Evolutionary conservation across 257 asterid species (phyloP).

Genomic region (Misopates orontium): DNA sequence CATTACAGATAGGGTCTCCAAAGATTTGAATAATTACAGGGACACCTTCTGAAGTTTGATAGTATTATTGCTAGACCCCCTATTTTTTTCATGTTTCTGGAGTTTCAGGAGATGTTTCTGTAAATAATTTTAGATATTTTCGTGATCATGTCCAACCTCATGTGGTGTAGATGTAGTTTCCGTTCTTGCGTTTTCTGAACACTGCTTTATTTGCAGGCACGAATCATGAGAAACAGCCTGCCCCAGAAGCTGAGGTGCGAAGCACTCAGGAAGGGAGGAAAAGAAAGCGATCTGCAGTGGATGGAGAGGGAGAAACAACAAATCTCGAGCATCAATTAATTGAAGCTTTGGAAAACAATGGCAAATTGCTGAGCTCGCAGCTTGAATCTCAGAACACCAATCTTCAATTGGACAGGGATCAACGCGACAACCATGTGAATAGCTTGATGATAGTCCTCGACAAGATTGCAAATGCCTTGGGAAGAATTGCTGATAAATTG

Average conservation of each 20-base stretch:
- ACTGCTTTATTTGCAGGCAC: conserved; percentile 45
- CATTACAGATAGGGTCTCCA: too few species aligned
- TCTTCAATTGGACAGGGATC: conserved; percentile 68
- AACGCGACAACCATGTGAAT: conserved; percentile 60
- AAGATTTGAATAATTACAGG: too few species aligned
- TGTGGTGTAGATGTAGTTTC: too few species aligned
- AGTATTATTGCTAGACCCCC: too few species aligned
- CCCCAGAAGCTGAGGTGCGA: conserved; percentile 38
- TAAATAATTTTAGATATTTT: too few species aligned
- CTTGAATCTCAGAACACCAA: conserved; percentile 69
- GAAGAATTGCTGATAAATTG: conserved; percentile 82
- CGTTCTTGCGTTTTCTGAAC: not conserved
- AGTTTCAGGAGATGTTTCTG: too few species aligned
- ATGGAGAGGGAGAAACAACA: conserved; percentile 43
- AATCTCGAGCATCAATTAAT: conserved; percentile 49
- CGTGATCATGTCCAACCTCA: too few species aligned
- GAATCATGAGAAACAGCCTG: conserved; percentile 49
- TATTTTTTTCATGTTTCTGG: too few species aligned
- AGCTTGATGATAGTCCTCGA: conserved; percentile 65
- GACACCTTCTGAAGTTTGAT: too few species aligned
- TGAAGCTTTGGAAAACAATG: conserved; percentile 72
- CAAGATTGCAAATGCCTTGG: conserved; percentile 82
- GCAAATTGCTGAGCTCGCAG: conserved; percentile 61
- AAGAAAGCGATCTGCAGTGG: conserved; percentile 38
- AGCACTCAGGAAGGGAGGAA: conserved; percentile 54